Evolutionary conservation across 495 filamentous ascomycete genomes (phyloP).

Genomic region (Penicillium desertorum): DNA sequence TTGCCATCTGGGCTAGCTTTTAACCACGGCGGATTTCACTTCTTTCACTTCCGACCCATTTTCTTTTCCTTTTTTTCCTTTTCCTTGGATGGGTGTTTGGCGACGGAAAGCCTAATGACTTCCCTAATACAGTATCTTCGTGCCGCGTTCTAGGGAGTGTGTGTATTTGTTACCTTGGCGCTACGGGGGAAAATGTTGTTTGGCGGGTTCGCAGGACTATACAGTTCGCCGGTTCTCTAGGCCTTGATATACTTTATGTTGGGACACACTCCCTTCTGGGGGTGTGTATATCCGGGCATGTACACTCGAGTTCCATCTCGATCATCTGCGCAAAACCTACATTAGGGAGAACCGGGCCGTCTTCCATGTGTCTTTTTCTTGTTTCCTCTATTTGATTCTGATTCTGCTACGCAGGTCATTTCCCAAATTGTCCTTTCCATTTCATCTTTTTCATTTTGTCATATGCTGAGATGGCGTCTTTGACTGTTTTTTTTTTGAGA

Average conservation of each 20-base stretch:
- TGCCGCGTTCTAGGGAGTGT: constrained; percentile 40
- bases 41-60: constrained; percentile 17
- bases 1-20: background rate
- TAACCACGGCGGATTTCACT: constrained; percentile 15
- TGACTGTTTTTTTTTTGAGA: background rate
- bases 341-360: constrained; percentile 24
- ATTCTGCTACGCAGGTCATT: constrained; percentile 4
- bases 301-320: constrained; percentile 10
- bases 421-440: background rate
- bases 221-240: constrained; percentile 35
- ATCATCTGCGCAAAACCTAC: constrained; percentile 15
- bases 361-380: constrained; percentile 19
- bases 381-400: constrained; percentile 3
- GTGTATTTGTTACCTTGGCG: constrained; percentile 43
- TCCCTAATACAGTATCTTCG: constrained; percentile 43
- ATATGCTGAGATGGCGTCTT: constrained; percentile 6
- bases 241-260: constrained; percentile 32
- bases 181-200: constrained; percentile 41
- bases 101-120: constrained; percentile 39
- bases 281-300: constrained; percentile 8
- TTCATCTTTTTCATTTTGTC: background rate
- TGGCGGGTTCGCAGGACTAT: constrained; percentile 41
- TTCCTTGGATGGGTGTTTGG: constrained; percentile 28
- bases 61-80: constrained; percentile 21
- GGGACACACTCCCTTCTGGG: constrained; percentile 6